Evolutionary conservation across 805 yeast genomes (phyloP).

Genomic region (Myxozyma geophila): DNA sequence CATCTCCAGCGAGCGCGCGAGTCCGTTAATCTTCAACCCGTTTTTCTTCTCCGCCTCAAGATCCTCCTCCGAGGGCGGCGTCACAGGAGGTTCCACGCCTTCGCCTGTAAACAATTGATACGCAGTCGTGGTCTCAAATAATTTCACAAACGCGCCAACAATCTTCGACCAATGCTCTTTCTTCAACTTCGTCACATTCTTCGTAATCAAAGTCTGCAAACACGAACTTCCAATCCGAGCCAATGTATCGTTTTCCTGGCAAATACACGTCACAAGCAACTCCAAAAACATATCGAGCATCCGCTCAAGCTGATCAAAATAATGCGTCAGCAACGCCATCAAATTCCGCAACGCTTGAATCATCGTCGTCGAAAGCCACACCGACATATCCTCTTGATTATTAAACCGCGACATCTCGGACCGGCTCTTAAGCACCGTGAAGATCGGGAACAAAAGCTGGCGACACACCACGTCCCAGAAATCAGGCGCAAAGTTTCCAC

Average conservation of each 20-base stretch:
- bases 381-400: constrained; percentile 82
- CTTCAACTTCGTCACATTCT: constrained; percentile 68
- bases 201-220: constrained; percentile 74
- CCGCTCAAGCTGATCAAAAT: constrained; percentile 73
- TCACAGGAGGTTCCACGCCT: constrained; percentile 54
- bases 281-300: constrained; percentile 80
- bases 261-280: constrained; percentile 81
- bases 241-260: constrained; percentile 96
- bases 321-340: constrained; percentile 80
- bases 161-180: constrained; percentile 75
- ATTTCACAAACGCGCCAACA: constrained; percentile 63
- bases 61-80: constrained; percentile 29
- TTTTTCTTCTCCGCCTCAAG: constrained; percentile 7
- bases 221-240: constrained; percentile 94
- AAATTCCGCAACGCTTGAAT: constrained; percentile 92
- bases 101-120: constrained; percentile 62
- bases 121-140: constrained; percentile 86
- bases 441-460: constrained; percentile 85
- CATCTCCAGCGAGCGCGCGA: constrained; percentile 13
- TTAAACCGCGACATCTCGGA: constrained; percentile 72
- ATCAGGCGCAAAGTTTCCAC: constrained; percentile 69
- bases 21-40: constrained; percentile 32
- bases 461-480: constrained; percentile 86
- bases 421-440: constrained; percentile 73
- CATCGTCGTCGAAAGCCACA: constrained; percentile 95